Base-by-base conservation (phyloP, 495 filamentous ascomycete genomes). In the Hypoxylon rickii region DNA sequence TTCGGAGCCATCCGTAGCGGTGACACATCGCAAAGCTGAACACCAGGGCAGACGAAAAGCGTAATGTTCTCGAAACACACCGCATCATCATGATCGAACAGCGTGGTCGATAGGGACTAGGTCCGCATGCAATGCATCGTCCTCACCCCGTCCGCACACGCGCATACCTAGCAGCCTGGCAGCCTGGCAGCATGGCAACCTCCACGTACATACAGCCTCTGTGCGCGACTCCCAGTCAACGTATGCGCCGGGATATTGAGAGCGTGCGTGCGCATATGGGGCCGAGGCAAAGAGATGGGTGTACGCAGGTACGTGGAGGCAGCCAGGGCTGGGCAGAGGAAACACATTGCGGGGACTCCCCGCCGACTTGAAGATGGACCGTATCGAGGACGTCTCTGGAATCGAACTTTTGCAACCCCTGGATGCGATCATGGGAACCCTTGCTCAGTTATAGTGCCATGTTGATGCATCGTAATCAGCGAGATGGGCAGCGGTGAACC, bases 331-430 rank as follows among this genome's bases (percentile, higher is more conserved):
- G n/a, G n/a, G n/a, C n/a, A n/a, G 24, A 10, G 36, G 19, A 45
- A 36, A 13, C 15, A 26, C 18, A 7, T 8, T 34, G 16, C 17
- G 4, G 12, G 13, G 33, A n/a, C 51, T 44, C 31, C 54, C 46
- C 40, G 33, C 46, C 19, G 21, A 32, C 47, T 18, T 55, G 20
- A 55, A 55, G 51, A 61, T 61, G 51, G 29, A 55, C 58, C 58
- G 37, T 41, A 61, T 50, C 51, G 21, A 18, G 26, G 8, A n/a
- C 13, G 13, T 29, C 19, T 51, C 18, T 55, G 58, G 46, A 41
- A 42, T 61, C 36, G 36, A 56, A 38, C 40, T 33, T 55, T 46
- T 49, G 16, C 13, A 41, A 17, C 41, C 26, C 57, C 45, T 26
- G 10, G 15, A 18, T 19, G 19, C 43, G 45, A 61, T 55, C 57